Evolutionary conservation across 1,139 yeast genomes (phyloP).

Genomic region (Hansenula lynferdii): DNA sequence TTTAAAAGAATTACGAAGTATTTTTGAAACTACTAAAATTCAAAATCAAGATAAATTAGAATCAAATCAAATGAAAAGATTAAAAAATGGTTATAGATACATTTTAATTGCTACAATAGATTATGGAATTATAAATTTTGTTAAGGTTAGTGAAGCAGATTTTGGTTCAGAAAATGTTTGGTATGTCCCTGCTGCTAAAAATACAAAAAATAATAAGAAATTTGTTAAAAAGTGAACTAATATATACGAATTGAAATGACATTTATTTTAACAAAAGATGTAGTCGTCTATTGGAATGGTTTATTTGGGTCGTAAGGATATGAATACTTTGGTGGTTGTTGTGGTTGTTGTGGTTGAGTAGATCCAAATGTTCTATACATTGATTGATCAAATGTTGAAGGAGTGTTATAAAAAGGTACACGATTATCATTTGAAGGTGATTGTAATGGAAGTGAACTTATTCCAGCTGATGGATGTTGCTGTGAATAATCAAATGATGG

Average conservation of each 20-base stretch:
- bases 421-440: slow-evolving; percentile 7
- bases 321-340: slow-evolving; percentile 8
- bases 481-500: slow-evolving; percentile 6
- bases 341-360: slow-evolving; percentile 3
- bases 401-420: slow-evolving; percentile 31
- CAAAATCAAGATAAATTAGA: slow-evolving; percentile 44
- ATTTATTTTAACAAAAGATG: background rate
- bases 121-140: slow-evolving; percentile 67
- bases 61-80: slow-evolving; percentile 27
- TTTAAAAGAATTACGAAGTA: slow-evolving; percentile 27
- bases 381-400: slow-evolving; percentile 40
- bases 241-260: background rate
- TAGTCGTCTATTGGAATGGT: slow-evolving; percentile 6
- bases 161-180: slow-evolving; percentile 41
- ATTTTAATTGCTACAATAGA: slow-evolving; percentile 60
- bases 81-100: slow-evolving; percentile 44
- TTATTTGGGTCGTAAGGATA: slow-evolving; percentile 16
- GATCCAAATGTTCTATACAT: slow-evolving; percentile 28
- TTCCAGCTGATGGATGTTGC: slow-evolving; percentile 7
- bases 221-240: no score
- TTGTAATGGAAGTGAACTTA: slow-evolving; percentile 9
- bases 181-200: slow-evolving; percentile 15
- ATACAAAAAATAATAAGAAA: background rate
- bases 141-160: slow-evolving; percentile 53
- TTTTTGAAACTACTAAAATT: slow-evolving; percentile 28